Conservation (phyloP, 257 asterid genomes). For the Nicotiana undulata region DNA sequence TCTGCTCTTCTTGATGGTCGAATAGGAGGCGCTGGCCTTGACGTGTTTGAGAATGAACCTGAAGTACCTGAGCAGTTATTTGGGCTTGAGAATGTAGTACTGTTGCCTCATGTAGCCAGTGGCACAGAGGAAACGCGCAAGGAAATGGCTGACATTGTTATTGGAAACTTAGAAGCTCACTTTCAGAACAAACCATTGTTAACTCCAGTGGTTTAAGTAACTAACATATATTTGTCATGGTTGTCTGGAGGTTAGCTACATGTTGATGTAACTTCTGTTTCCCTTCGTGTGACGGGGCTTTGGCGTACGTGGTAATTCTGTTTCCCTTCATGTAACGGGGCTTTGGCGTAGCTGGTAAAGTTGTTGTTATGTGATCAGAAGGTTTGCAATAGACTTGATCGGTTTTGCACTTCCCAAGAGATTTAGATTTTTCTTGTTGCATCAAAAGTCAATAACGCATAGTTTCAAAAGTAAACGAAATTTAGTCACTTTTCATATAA, state of each 20-base stretch:
- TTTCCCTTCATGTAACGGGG: background rate
- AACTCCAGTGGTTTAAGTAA: slow-evolving; percentile 42
- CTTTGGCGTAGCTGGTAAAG: too few species aligned
- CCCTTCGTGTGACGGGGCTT: background rate
- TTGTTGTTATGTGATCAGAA: too few species aligned
- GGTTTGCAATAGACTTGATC: too few species aligned
- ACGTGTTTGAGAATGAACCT: slow-evolving; percentile 72
- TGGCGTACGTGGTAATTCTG: background rate
- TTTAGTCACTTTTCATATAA: too few species aligned
- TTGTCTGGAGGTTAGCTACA: background rate
- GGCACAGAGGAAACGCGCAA: slow-evolving; percentile 50
- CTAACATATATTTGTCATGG: background rate
- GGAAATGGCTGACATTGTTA: slow-evolving; percentile 69
- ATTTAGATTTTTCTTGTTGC: too few species aligned
- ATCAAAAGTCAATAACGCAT: too few species aligned
- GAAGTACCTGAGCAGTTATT: slow-evolving; percentile 45
- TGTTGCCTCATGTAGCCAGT: slow-evolving; percentile 64
- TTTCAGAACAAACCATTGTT: slow-evolving; percentile 46
- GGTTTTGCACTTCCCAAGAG: too few species aligned
- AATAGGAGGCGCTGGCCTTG: slow-evolving; percentile 76
- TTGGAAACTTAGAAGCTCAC: slow-evolving; percentile 62
- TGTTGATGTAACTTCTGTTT: background rate
- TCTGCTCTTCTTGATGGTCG: slow-evolving; percentile 76
- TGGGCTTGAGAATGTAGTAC: slow-evolving; percentile 50
- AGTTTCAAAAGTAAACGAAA: too few species aligned